Conservation (phyloP, 2,329 filamentous ascomycete genomes). For the Venturia nashicola region DNA sequence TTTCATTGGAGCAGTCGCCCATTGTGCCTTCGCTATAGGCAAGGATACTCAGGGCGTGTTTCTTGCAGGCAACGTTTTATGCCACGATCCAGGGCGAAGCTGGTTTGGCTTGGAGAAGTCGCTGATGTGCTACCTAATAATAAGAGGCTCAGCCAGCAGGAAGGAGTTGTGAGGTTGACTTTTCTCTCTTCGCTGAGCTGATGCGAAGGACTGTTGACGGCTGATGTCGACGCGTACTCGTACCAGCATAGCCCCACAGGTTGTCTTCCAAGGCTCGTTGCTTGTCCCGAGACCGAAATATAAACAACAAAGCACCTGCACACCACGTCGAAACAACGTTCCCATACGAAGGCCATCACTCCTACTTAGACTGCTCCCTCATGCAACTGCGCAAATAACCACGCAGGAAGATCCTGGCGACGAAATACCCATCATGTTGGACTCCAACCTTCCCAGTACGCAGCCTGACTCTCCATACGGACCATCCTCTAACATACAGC, state of each 20-base stretch:
- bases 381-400: neutral
- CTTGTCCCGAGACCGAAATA: neutral
- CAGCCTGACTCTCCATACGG: neutral
- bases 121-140: neutral
- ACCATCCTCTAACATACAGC: neutral
- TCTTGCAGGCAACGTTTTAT: neutral
- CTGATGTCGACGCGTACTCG: neutral
- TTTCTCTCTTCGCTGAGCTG: neutral
- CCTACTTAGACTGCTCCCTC: neutral
- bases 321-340: neutral
- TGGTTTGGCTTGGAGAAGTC: neutral
- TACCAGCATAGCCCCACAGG: neutral
- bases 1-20: neutral
- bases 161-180: neutral
- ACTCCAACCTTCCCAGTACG: conserved; percentile 9
- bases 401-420: neutral
- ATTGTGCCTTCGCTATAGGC: neutral
- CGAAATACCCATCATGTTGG: conserved; percentile 1
- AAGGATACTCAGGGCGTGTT: neutral
- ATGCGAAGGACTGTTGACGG: neutral
- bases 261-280: neutral
- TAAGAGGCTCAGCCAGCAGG: neutral
- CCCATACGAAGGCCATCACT: neutral
- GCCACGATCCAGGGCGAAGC: neutral
- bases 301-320: neutral